A percentile compares a stretch with the other conserved stretches of the same genome.
Evolutionary conservation across 1,284 basidiomycete genomes (phyloP).

Genomic region (Cryptococcus jaspeensis): DNA sequence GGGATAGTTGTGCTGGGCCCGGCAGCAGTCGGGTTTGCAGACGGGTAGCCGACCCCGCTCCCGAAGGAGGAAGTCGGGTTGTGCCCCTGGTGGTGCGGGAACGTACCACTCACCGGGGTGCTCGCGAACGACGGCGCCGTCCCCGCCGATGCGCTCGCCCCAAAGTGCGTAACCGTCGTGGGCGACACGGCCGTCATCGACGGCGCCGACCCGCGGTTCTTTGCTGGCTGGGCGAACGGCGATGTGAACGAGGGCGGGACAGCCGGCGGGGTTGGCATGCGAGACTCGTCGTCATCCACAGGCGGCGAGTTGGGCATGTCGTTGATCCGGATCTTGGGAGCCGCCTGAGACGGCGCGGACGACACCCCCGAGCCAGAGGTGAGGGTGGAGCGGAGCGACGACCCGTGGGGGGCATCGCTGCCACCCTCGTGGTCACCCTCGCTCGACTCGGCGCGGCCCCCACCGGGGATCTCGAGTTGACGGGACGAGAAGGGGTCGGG

Average conservation of each 20-base stretch:
- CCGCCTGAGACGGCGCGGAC: slow-evolving; percentile 3
- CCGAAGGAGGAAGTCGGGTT: neutral
- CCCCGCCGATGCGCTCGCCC: no score
- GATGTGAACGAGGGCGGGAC: neutral
- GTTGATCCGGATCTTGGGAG: slow-evolving; percentile 17
- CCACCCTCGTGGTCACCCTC: neutral
- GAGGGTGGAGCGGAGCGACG: no score
- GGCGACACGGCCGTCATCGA: slow-evolving; percentile 8
- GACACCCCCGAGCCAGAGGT: neutral
- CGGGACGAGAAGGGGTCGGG: neutral
- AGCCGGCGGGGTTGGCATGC: slow-evolving; percentile 2
- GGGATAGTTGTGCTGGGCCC: neutral
- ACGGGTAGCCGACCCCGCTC: neutral
- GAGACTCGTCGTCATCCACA: slow-evolving; percentile 3
- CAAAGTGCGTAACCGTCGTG: neutral
- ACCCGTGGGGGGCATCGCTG: neutral
- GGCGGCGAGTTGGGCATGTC: slow-evolving; percentile 17
- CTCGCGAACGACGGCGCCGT: neutral
- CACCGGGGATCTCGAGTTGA: no score
- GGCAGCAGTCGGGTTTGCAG: neutral
- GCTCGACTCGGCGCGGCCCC: no score
- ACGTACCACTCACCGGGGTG: neutral
- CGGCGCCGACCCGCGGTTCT: no score
- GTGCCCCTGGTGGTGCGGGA: no score
- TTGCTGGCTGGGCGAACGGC: slow-evolving; percentile 5